Conservation (phyloP, 2,329 filamentous ascomycete genomes). For the Xylaria polymorpha region DNA sequence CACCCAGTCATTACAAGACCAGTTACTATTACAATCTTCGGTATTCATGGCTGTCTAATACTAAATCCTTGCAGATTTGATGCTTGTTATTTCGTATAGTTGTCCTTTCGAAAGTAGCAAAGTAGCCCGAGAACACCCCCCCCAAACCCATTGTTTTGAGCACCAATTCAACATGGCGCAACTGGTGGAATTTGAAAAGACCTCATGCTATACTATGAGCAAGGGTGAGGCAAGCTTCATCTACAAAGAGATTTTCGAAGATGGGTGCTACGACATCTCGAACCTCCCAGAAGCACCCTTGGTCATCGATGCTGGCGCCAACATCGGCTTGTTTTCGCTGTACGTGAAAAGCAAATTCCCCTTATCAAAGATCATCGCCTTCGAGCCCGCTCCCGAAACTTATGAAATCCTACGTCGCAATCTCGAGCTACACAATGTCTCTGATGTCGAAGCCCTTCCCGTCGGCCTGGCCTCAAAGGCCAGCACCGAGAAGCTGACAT, state of each 20-base stretch:
- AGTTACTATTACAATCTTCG: neutral
- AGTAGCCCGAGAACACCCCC: neutral
- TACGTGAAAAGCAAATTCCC: slow-evolving; percentile 29
- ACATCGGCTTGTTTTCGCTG: slow-evolving; percentile 26
- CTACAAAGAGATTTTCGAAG: slow-evolving; percentile 33
- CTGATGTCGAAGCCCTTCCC: slow-evolving; percentile 20
- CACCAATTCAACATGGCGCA: slow-evolving; percentile 18
- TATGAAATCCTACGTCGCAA: slow-evolving; percentile 22
- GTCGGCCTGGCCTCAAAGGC: slow-evolving; percentile 13
- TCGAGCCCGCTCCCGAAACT: slow-evolving; percentile 31
- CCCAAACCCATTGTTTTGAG: neutral
- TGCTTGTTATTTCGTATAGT: neutral
- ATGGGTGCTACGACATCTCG: slow-evolving; percentile 26
- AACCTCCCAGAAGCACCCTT: slow-evolving; percentile 20
- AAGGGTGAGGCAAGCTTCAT: slow-evolving; percentile 26
- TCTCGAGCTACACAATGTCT: slow-evolving; percentile 16
- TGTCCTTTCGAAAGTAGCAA: neutral
- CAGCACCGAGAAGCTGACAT: slow-evolving; percentile 21
- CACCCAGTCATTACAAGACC: neutral
- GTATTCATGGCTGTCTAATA: neutral
- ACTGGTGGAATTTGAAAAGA: slow-evolving; percentile 19
- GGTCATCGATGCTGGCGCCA: slow-evolving; percentile 27
- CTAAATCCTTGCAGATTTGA: too few relatives aligned
- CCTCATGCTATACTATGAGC: slow-evolving; percentile 26
- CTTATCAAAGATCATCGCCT: slow-evolving; percentile 22